These are phyloP conservation scores for Mallotus repandus DNA, from an alignment of 441 rosid species.

Conservation along the genomic window DNA sequence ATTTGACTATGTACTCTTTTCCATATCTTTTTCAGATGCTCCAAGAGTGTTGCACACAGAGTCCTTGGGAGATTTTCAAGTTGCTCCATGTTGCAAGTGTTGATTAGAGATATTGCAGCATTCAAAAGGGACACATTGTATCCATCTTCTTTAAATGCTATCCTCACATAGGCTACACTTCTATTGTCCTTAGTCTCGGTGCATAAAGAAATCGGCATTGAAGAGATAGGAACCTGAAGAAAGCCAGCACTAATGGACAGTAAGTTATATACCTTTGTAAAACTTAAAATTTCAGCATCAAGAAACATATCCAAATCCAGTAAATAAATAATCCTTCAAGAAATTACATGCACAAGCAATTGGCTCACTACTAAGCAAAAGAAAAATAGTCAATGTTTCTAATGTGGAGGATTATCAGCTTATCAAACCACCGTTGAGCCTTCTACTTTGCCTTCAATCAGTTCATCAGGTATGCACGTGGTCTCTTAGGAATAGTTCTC, in stretches of 20 bases:
- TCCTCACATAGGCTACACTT: conserved; percentile 20
- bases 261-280: conserved; percentile 22
- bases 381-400: background rate
- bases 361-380: background rate
- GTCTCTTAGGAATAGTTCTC: too few species aligned
- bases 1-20: conserved; percentile 34
- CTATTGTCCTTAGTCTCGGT: conserved; percentile 24
- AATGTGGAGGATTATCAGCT: background rate
- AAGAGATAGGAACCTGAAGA: conserved; percentile 44
- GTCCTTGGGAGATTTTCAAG: conserved; percentile 38
- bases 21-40: conserved; percentile 44
- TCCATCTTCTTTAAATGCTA: conserved; percentile 34
- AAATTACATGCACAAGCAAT: background rate
- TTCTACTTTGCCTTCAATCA: too few species aligned
- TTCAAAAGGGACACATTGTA: conserved; percentile 34
- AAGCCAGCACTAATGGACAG: conserved; percentile 36
- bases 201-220: conserved; percentile 25
- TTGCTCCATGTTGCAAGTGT: conserved; percentile 35
- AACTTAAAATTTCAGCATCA: conserved; percentile 9
- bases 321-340: background rate
- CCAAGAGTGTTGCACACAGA: conserved; percentile 32
- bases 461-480: too few species aligned
- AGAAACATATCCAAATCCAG: conserved; percentile 8
- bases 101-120: conserved; percentile 43
- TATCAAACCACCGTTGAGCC: too few species aligned